Evolutionary conservation across 257 asterid species (phyloP), one percentile per base, ranked within the genome.

Genomic region (Fraxinus pennsylvanica): DNA sequence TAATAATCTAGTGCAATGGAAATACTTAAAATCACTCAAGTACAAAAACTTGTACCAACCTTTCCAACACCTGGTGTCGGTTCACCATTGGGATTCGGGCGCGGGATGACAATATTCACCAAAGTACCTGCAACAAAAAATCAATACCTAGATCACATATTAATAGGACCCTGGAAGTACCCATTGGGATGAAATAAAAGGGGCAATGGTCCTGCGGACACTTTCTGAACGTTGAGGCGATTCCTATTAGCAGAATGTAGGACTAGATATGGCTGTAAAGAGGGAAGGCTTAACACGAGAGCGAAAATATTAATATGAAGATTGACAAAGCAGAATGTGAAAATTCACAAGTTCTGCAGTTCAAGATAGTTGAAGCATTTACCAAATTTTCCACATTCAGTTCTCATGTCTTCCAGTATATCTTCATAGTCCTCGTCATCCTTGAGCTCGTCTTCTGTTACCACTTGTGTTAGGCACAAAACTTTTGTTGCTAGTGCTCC

Each of bases 371-470:
- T 25, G 36, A 63, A 25, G 33, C 5, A 57, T 74, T 54, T 82
- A 85, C 91, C 91, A 81, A 87, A 87, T 77, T 92, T 92, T 72
- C 88, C 98, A 83, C 99, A 91, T 83, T 96, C 98, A 41, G 81
- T 75, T 86, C 89, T 94, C 96, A 94, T 94, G 86, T 92, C 98
- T 80, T 90, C 98, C 69, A 93, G 54, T 82, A 92, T 92, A 80
- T 93, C 98, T 82, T 88, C 95, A 63, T 92, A 93, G 75, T 93
- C 97, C 30, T 90, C 90, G 6, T 93, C 94, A 63, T 90, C 90
- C 78, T 78, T 89, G 78, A 93, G 95, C 87, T 92, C 97, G 7
- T 93, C 96, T 5, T 84, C 78, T 54, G 78, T 82, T 73, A 93
- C 92, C 82, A 90, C 93, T 81, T 93, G 84, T 17, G 95, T 90